These are phyloP conservation scores for Ophiostoma sp. DNA, from an alignment of 2,329 filamentous ascomycete genomes.

Conservation along the genomic window DNA sequence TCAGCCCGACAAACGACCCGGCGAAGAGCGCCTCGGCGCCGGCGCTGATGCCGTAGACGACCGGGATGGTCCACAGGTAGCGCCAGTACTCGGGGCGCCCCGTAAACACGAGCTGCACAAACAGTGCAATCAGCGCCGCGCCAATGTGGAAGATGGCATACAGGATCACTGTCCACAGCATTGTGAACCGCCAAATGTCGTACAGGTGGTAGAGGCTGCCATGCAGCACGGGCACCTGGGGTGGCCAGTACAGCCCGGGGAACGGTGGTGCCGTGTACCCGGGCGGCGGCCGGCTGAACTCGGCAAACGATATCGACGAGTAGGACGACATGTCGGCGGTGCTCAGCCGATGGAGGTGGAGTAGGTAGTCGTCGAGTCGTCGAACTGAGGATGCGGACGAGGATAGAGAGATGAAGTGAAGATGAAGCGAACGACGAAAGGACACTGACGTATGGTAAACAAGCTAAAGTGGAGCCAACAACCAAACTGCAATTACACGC, in stretches of 20 bases:
- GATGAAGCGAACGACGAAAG: not conserved
- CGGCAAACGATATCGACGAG: slow-evolving; percentile 6
- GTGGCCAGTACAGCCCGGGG: slow-evolving; percentile 75
- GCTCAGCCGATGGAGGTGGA: slow-evolving; percentile 11
- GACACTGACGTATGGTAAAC: slow-evolving; percentile 6
- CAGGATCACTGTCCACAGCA: slow-evolving; percentile 79
- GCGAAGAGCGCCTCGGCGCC: slow-evolving; percentile 72
- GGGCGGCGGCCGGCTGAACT: slow-evolving; percentile 35
- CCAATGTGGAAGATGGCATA: slow-evolving; percentile 69
- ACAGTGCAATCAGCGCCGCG: slow-evolving; percentile 64
- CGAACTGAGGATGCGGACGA: not conserved
- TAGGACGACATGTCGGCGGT: slow-evolving; percentile 5
- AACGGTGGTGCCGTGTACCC: slow-evolving; percentile 67
- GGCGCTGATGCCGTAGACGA: slow-evolving; percentile 65
- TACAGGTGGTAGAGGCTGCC: slow-evolving; percentile 64
- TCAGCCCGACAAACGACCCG: slow-evolving; percentile 71
- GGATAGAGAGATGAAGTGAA: not conserved
- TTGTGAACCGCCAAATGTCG: slow-evolving; percentile 83
- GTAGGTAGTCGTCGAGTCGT: not conserved
- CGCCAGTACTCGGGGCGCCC: slow-evolving; percentile 46
- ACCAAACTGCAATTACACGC: not conserved
- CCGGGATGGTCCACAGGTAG: slow-evolving; percentile 64
- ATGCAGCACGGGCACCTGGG: slow-evolving; percentile 41
- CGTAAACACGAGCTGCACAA: slow-evolving; percentile 59
- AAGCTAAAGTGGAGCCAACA: slow-evolving; percentile 10